These are phyloP conservation scores for Talaromyces sp. DNA, from an alignment of 2,329 filamentous ascomycete genomes.

Conservation along the genomic window DNA sequence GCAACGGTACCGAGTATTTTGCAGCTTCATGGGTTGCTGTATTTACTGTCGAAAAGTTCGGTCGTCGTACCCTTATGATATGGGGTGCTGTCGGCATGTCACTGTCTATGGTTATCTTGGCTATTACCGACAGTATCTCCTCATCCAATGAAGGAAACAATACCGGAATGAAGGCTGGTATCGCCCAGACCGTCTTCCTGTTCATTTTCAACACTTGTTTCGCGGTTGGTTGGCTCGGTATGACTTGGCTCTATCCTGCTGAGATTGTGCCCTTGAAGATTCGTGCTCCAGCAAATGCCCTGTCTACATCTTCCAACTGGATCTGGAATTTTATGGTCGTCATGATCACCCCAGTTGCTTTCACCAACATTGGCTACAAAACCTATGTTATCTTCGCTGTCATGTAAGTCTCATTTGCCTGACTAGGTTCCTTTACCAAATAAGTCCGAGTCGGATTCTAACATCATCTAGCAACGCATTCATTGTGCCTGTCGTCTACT, in stretches of 20 bases:
- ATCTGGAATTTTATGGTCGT: constrained; percentile 67
- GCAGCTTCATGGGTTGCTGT: constrained; percentile 51
- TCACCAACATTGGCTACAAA: constrained; percentile 57
- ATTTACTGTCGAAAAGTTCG: constrained; percentile 52
- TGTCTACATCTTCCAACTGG: constrained; percentile 65
- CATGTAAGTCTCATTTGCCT: constrained; percentile 43
- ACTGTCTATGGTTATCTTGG: constrained; percentile 58
- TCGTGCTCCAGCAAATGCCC: constrained; percentile 64
- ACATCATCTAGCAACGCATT: constrained; percentile 49
- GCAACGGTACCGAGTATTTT: constrained; percentile 56
- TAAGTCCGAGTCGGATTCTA: background rate
- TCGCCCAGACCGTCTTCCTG: constrained; percentile 43
- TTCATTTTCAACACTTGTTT: constrained; percentile 72
- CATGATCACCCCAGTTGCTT: constrained; percentile 66
- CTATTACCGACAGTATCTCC: constrained; percentile 29
- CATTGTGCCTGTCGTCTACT: constrained; percentile 60
- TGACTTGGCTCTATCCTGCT: constrained; percentile 59
- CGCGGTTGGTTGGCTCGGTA: constrained; percentile 65
- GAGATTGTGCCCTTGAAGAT: constrained; percentile 60
- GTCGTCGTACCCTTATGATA: constrained; percentile 69
- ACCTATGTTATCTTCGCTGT: constrained; percentile 62
- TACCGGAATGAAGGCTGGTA: constrained; percentile 22
- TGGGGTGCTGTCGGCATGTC: constrained; percentile 66
- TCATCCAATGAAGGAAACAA: constrained; percentile 4
- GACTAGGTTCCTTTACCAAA: background rate